Evolutionary conservation across 225 moss, liverwort and hornwort genomes (phyloP).

Genomic region (Polytrichum formosum): DNA sequence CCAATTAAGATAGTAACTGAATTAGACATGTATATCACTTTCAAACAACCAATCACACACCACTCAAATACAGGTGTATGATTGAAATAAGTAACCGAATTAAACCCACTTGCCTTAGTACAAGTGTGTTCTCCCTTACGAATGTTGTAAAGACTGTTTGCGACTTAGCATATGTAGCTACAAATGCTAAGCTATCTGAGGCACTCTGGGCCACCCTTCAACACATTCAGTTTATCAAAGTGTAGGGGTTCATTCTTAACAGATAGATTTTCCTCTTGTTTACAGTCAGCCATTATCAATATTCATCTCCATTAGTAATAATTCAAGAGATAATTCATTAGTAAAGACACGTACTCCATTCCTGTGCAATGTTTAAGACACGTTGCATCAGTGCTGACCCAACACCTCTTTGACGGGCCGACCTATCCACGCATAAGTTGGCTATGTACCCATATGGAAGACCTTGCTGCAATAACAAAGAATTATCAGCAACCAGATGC

Average conservation of each 20-base stretch:
- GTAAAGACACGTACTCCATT: slow-evolving; percentile 56
- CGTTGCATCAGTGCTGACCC: slow-evolving; percentile 63
- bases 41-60: too few relatives aligned
- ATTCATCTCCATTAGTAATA: neutral
- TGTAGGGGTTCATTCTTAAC: neutral
- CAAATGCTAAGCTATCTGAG: neutral
- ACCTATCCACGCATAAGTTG: slow-evolving; percentile 87
- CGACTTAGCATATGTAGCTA: neutral
- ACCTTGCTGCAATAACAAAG: slow-evolving; percentile 39
- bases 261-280: neutral
- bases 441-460: slow-evolving; percentile 84
- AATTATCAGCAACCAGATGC: neutral
- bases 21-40: too few relatives aligned
- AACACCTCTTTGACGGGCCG: slow-evolving; percentile 64
- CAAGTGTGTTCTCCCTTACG: too few relatives aligned
- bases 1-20: too few relatives aligned
- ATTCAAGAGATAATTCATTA: neutral
- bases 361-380: slow-evolving; percentile 58
- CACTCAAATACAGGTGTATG: too few relatives aligned
- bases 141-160: neutral
- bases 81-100: too few relatives aligned
- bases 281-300: neutral
- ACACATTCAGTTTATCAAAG: too few relatives aligned
- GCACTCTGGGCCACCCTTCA: too few relatives aligned
- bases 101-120: too few relatives aligned